Evolutionary conservation across 106 monocot genomes (phyloP).

Genomic region (Acorus calamus): DNA sequence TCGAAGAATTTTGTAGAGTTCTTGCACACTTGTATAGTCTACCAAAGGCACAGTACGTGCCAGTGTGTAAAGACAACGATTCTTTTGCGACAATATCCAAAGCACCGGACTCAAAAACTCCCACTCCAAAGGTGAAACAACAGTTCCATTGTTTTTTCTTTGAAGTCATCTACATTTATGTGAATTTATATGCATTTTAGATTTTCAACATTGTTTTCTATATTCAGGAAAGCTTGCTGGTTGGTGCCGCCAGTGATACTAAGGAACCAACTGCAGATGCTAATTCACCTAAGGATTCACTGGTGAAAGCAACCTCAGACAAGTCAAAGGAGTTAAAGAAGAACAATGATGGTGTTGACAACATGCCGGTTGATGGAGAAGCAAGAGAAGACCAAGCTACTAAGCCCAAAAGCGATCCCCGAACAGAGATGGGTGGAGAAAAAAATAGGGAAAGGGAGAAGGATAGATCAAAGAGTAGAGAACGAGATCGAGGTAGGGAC

Average conservation of each 20-base stretch:
- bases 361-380: slow-evolving; percentile 21
- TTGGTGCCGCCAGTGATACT: slow-evolving; percentile 21
- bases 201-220: slow-evolving; percentile 1
- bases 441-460: slow-evolving; percentile 34
- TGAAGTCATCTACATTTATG: background rate
- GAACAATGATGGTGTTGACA: slow-evolving; percentile 36
- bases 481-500: slow-evolving; percentile 49
- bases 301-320: slow-evolving; percentile 26
- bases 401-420: slow-evolving; percentile 34
- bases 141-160: too few relatives aligned
- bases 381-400: slow-evolving; percentile 34
- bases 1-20: slow-evolving; percentile 88
- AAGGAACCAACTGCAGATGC: slow-evolving; percentile 19
- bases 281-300: slow-evolving; percentile 28
- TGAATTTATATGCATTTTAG: background rate
- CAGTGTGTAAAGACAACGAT: slow-evolving; percentile 78
- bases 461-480: slow-evolving; percentile 34
- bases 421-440: slow-evolving; percentile 32
- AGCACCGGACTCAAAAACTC: slow-evolving; percentile 31
- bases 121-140: slow-evolving; percentile 39
- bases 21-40: slow-evolving; percentile 75
- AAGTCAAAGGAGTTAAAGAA: slow-evolving; percentile 61
- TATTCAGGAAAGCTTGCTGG: slow-evolving; percentile 38
- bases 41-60: slow-evolving; percentile 69
- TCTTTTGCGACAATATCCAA: slow-evolving; percentile 45